Evolutionary conservation across 2,329 filamentous ascomycete genomes (phyloP), one percentile per base, ranked within the genome.

Genomic region (Hypomyces perniciosus): DNA sequence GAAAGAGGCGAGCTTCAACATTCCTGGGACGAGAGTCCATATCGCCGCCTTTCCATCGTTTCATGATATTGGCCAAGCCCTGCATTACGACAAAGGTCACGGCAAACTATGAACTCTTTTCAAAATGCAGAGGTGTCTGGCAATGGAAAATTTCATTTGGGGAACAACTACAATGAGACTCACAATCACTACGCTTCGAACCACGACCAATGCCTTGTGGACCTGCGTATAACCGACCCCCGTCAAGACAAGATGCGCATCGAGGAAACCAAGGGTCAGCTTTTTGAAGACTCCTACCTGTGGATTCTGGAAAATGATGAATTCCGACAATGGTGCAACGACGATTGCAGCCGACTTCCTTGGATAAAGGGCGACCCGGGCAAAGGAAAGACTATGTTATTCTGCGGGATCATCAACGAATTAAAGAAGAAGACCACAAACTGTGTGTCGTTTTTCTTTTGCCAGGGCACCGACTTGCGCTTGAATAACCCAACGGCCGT

Each of bases 321-420:
- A 0, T 70, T 65, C 37, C n/a, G 42, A 26, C 33, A 45, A 37
- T 60, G 43, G 30, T 34, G 35, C 2, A 38, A 57, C 6, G 45
- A 60, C 33, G 2, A 33, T 0, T 28, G 58, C 0, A 54, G 30
- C 33, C 54, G 12, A 13, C 64, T 73, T 2, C 70, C 39, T n/a
- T n/a, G n/a, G n/a, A n/a, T n/a, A n/a, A n/a, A n/a, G n/a, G n/a
- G n/a, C n/a, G n/a, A n/a, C n/a, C 62, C 70, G 1, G 71, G 71
- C 5, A 73, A 69, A 34, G 71, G 71, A 28, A 74, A 74, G 57
- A 73, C 70, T 0, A 73, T 74, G 69, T 56, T 74, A 5, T 51
- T 73, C 0, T 66, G 62, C 20, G 66, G 67, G 8, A 66, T 72
- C 31, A 63, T 71, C 41, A 34, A 45, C 30, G 34, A 46, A n/a